Evolutionary conservation across 2,329 filamentous ascomycete genomes (phyloP).

Genomic region (Amesomyces nigricolor): DNA sequence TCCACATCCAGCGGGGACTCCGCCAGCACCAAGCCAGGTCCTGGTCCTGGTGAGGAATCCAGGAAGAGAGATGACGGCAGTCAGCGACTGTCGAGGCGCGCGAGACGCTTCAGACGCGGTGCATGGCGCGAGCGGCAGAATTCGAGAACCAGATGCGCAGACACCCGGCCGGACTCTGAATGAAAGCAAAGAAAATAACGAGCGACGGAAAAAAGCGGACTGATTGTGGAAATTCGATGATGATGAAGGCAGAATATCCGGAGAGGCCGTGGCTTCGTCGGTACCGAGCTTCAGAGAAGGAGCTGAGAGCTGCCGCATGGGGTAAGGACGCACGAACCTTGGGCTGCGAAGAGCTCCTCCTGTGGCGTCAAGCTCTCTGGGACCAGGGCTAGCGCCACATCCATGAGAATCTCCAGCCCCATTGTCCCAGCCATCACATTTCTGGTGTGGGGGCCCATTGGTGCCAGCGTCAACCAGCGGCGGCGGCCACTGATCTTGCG

Average conservation of each 20-base stretch:
- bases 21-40: background rate
- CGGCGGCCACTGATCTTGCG: too few relatives aligned
- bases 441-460: conserved; percentile 11
- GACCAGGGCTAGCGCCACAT: conserved; percentile 3
- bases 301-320: too few relatives aligned
- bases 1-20: conserved; percentile 16
- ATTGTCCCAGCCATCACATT: conserved; percentile 26
- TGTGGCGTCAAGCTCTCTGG: background rate
- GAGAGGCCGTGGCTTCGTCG: background rate
- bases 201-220: background rate
- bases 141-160: conserved; percentile 9
- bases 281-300: background rate
- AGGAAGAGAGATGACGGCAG: background rate
- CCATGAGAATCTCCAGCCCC: background rate
- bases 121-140: conserved; percentile 5
- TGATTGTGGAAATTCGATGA: too few relatives aligned
- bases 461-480: background rate
- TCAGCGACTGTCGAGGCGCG: conserved; percentile 10
- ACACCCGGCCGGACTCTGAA: background rate
- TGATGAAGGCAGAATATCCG: background rate
- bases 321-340: too few relatives aligned
- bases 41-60: too few relatives aligned
- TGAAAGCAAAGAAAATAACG: background rate
- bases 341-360: background rate
- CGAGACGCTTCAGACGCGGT: conserved; percentile 18